Conservation (phyloP, 768 basidiomycete genomes). For the Panaeolus cyanescens region DNA sequence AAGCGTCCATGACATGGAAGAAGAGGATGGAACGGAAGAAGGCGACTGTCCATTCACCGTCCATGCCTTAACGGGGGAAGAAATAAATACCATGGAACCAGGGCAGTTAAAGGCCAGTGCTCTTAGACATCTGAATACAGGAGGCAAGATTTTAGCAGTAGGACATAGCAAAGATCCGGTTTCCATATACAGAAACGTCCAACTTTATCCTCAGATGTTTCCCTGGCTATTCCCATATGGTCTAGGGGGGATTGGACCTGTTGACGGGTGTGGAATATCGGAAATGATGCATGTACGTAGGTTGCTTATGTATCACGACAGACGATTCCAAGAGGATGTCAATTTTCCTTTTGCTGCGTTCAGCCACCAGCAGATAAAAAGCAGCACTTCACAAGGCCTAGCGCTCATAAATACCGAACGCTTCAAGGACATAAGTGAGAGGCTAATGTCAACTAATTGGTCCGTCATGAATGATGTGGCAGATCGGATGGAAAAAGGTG, state of each 20-base stretch:
- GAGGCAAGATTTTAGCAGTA: slow-evolving; percentile 26
- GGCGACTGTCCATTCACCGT: slow-evolving; percentile 40
- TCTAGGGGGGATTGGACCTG: slow-evolving; percentile 30
- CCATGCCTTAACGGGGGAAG: slow-evolving; percentile 32
- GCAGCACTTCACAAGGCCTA: slow-evolving; percentile 24
- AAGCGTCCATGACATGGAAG: slow-evolving; percentile 26
- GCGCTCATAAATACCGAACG: no score
- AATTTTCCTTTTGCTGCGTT: slow-evolving; percentile 39
- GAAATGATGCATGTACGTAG: slow-evolving; percentile 23
- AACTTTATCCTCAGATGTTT: slow-evolving; percentile 38
- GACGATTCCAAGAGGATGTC: slow-evolving; percentile 37
- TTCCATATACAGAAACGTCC: slow-evolving; percentile 34
- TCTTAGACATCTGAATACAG: slow-evolving; percentile 24
- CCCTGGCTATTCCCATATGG: slow-evolving; percentile 46
- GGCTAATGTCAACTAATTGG: slow-evolving; percentile 21
- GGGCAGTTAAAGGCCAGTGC: slow-evolving; percentile 23
- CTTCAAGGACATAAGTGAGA: slow-evolving; percentile 22
- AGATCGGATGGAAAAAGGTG: slow-evolving; percentile 17
- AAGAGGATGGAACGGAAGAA: slow-evolving; percentile 26
- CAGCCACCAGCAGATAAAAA: slow-evolving; percentile 39
- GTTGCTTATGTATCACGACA: slow-evolving; percentile 40
- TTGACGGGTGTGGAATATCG: slow-evolving; percentile 15
- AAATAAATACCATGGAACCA: slow-evolving; percentile 18
- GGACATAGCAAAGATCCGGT: slow-evolving; percentile 27
- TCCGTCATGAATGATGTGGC: slow-evolving; percentile 17